A percentile compares a stretch with the other conserved stretches of the same genome.
Conservation (phyloP, 805 yeast genomes). For the Wickerhamomyces bovis region DNA sequence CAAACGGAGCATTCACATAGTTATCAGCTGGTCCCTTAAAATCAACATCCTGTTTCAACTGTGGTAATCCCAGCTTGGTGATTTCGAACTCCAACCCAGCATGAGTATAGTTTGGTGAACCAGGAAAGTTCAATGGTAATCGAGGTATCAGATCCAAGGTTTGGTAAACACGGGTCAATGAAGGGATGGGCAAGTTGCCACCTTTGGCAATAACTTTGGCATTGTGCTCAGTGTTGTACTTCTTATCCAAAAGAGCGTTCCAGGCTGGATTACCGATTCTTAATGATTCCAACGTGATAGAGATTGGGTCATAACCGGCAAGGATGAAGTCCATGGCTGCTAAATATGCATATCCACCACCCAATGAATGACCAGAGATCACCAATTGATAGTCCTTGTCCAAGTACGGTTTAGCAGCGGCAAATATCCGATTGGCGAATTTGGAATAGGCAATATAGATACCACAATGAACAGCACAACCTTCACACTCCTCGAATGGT, state of each 20-base stretch:
- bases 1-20: slow-evolving; percentile 4
- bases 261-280: slow-evolving; percentile 53
- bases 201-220: slow-evolving; percentile 29
- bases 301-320: slow-evolving; percentile 47
- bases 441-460: slow-evolving; percentile 42
- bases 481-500: slow-evolving; percentile 31
- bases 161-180: slow-evolving; percentile 50
- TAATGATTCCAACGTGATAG: slow-evolving; percentile 62
- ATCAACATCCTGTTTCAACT: slow-evolving; percentile 17
- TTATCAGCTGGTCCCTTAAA: slow-evolving; percentile 16
- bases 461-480: slow-evolving; percentile 61
- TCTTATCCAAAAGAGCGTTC: slow-evolving; percentile 44
- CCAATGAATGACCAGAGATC: slow-evolving; percentile 70
- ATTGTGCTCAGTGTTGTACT: slow-evolving; percentile 36
- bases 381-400: slow-evolving; percentile 43
- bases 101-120: slow-evolving; percentile 22
- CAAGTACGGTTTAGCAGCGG: slow-evolving; percentile 27
- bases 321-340: slow-evolving; percentile 56
- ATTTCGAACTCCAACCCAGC: slow-evolving; percentile 29
- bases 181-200: slow-evolving; percentile 16
- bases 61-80: slow-evolving; percentile 31
- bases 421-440: slow-evolving; percentile 33
- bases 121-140: slow-evolving; percentile 45
- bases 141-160: slow-evolving; percentile 51
- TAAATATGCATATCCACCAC: slow-evolving; percentile 63